phyloP scores from a whole-genome alignment of 495 filamentous ascomycete species.

The Bacidia gigantensis region DNA sequence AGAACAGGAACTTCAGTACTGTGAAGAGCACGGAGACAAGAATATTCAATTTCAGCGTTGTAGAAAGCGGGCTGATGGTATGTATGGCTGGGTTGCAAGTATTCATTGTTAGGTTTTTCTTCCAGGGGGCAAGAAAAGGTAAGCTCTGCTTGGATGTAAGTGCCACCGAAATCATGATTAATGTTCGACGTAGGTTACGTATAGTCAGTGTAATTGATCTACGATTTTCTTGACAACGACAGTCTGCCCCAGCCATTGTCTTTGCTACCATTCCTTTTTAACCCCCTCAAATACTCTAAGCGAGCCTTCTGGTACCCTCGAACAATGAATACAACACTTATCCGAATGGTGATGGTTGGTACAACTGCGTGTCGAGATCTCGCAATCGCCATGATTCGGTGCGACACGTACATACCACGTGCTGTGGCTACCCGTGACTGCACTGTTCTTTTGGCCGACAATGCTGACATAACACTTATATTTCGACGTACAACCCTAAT shows the following conservation, averaged over 20 bases:
- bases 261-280: neutral
- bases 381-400: too few species aligned
- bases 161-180: too few species aligned
- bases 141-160: slow-evolving; percentile 22
- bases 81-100: slow-evolving; percentile 96
- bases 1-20: slow-evolving; percentile 98
- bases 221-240: neutral
- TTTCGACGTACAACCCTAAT: too few species aligned
- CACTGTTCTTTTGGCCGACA: too few species aligned
- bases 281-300: too few species aligned
- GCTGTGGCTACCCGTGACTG: too few species aligned
- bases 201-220: slow-evolving; percentile 1
- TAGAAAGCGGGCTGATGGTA: slow-evolving; percentile 84
- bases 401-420: too few species aligned
- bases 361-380: too few species aligned
- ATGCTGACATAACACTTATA: too few species aligned
- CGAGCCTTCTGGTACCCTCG: too few species aligned
- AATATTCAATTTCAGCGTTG: slow-evolving; percentile 94
- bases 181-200: slow-evolving; percentile 15
- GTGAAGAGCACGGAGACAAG: slow-evolving; percentile 88
- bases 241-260: neutral
- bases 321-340: too few species aligned
- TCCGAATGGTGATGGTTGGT: too few species aligned
- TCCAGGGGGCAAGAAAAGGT: slow-evolving; percentile 78
- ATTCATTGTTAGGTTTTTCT: slow-evolving; percentile 96